Evolutionary conservation across 1,284 basidiomycete species (phyloP).

Genomic region (Schizophyllum amplum): DNA sequence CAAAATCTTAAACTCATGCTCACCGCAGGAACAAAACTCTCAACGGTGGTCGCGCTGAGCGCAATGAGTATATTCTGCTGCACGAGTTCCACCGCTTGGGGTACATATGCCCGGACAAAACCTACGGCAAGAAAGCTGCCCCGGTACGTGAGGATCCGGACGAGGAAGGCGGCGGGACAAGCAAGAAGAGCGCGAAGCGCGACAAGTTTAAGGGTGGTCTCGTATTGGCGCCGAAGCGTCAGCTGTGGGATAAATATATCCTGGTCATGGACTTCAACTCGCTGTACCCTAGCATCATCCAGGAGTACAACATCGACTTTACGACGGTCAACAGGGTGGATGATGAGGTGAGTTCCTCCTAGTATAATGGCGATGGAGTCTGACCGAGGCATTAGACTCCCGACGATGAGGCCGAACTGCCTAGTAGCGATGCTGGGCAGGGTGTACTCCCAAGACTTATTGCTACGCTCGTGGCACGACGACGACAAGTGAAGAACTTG

Average conservation of each 20-base stretch:
- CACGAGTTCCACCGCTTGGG: constrained; percentile 97
- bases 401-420: constrained; percentile 42
- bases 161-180: constrained; percentile 36
- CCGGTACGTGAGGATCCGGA: constrained; percentile 59
- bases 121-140: constrained; percentile 67
- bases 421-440: constrained; percentile 90
- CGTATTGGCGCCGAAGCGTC: constrained; percentile 95
- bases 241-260: constrained; percentile 95
- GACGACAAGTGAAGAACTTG: constrained; percentile 85
- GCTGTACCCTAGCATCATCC: constrained; percentile 98
- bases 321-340: constrained; percentile 83
- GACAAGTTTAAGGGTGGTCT: constrained; percentile 99
- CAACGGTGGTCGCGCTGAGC: constrained; percentile 93
- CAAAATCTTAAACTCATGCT: not conserved
- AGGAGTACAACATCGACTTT: constrained; percentile 99
- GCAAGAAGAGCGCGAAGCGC: constrained; percentile 43
- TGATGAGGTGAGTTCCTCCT: constrained; percentile 41
- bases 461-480: constrained; percentile 85
- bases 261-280: constrained; percentile 99
- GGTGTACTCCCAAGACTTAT: constrained; percentile 95
- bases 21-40: constrained; percentile 84
- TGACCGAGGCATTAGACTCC: constrained; percentile 5
- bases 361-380: not conserved
- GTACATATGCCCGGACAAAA: constrained; percentile 95
- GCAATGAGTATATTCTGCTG: constrained; percentile 97